Evolutionary conservation across 2,329 filamentous ascomycete species (phyloP), one percentile per base, ranked within the genome.

Genomic region (Aureobasidium sp.): DNA sequence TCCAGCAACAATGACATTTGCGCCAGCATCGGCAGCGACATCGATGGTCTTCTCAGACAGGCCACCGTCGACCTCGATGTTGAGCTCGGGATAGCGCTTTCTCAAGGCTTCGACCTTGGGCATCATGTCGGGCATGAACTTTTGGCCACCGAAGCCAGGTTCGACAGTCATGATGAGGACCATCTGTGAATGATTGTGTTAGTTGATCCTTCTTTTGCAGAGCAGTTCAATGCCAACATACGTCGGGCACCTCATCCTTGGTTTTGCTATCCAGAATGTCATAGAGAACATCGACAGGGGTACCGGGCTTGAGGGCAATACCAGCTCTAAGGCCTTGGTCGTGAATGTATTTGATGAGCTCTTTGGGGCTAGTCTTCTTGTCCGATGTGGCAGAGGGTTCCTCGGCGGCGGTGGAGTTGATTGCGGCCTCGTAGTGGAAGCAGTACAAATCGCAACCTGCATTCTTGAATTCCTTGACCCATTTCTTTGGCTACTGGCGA

Each of bases 391-490:
- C 79, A 62, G 86, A 82, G 42, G 91, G 90, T 52, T 79, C 82
- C 66, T 90, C 88, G 63, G 90, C 90, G 30, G 87, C 89, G 38
- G 86, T 88, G 47, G 88, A 95, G 61, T 75, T 72, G 44, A 93
- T 80, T 59, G 93, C 93, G 22, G 93, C 93, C 74, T 98, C 93
- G 72, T 97, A 97, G 77, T 98, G 93, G 78, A 98, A 98, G 78
- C 93, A 97, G 77, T 98, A 98, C n/a, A 98, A 79, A 70, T 98
- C 90, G 72, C 90, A 96, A 51, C 93, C 93, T 56, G 90, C 93
- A 50, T 86, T 84, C 70, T 93, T 83, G 76, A 98, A 97, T 58
- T 95, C 88, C 66, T 87, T 88, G 63, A 96, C 90, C 93, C 93
- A 98, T 78, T 90, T 90, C 78, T 97, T 94, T 61, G 93, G 93